Evolutionary conservation across 176 grass and related monocot genomes (phyloP), one percentile per base, ranked within the genome.

Genomic region (Cenchrus americanus): DNA sequence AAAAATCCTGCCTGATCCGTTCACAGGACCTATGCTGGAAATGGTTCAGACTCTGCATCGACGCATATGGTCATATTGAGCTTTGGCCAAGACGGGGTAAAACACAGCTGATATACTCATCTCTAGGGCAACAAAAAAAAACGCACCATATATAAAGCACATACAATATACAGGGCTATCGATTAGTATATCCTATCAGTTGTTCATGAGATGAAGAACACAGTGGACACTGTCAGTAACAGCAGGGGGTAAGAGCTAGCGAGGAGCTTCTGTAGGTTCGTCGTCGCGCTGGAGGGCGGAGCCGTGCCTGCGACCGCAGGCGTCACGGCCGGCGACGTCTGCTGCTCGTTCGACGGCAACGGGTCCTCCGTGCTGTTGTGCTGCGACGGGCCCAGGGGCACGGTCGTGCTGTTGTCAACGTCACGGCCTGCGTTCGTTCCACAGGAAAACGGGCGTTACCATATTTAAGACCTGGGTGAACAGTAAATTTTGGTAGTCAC

Each of bases 261-360:
- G 10, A 84, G 26, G 3, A 81, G 63, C 53, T 3, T 71, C 30
- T 71, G 65, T 19, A 85, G 74, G 79, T 68, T 74, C 48, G 59
- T 42, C 74, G 75, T 90, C 5, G 65, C 77, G 50, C 89, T 67
- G 0, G 86, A 67, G 42, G 3, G 67, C 6, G 93, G 89, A 13
- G 93, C 73, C 66, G 60, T 81, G 70, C 93, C 96, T 1, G 89
- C 89, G 8, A 92, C 84, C 0, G 89, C 89, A 12, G 96, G 91
- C 21, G 93, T 86, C 27, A 90, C 79, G 14, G 78, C 77, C 26
- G 97, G 96, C 1, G 87, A 90, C 12, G 87, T 96, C 81, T 90
- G 91, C 80, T 99, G 91, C 61, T 99, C 91, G 80, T 89, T 90
- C 59, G 93, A 92, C n/a, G 93, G 97, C 37, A 99, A 88, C 27